A percentile compares a stretch with the other conserved stretches of the same genome.
Conservation (phyloP, 1,284 basidiomycete species). For the Ceratobasidium sp. region DNA sequence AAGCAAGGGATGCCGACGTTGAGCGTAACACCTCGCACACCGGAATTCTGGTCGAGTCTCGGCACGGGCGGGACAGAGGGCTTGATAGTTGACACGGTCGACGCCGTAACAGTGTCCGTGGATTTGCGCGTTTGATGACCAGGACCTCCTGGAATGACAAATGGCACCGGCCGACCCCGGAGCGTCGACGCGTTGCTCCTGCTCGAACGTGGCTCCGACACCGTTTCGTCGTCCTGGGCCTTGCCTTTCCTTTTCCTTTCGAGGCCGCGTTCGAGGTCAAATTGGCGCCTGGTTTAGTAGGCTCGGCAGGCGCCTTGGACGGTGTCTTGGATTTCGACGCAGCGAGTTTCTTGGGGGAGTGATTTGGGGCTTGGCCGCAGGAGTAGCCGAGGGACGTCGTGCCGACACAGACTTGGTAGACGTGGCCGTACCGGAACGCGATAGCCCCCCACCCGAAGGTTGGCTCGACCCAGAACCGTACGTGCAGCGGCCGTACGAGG, state of each 20-base stretch:
- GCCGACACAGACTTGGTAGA: not conserved
- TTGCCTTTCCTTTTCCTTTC: slow-evolving; percentile 30
- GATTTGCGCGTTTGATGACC: slow-evolving; percentile 44
- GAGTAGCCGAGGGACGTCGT: slow-evolving; percentile 5
- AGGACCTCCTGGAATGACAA: slow-evolving; percentile 6
- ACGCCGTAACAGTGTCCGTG: slow-evolving; percentile 52
- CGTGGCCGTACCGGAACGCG: slow-evolving; percentile 20
- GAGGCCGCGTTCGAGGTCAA: not conserved
- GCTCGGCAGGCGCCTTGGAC: slow-evolving; percentile 1
- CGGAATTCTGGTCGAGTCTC: not conserved
- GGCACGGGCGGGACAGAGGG: slow-evolving; percentile 38
- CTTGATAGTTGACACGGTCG: slow-evolving; percentile 38
- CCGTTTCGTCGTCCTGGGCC: slow-evolving; percentile 21
- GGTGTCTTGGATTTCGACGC: not conserved
- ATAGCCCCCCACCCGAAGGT: slow-evolving; percentile 2
- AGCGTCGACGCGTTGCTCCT: slow-evolving; percentile 22
- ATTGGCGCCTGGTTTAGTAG: slow-evolving; percentile 5
- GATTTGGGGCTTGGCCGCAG: slow-evolving; percentile 3
- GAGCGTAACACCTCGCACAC: slow-evolving; percentile 70
- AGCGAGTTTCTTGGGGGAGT: slow-evolving; percentile 30
- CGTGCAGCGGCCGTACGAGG: slow-evolving; percentile 21
- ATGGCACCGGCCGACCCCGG: slow-evolving; percentile 16
- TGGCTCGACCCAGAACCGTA: slow-evolving; percentile 2
- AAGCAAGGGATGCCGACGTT: slow-evolving; percentile 92
- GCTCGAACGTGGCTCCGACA: slow-evolving; percentile 27